These are phyloP conservation scores for Beauveria varroae DNA, from an alignment of 2,329 filamentous ascomycete species.

Conservation along the genomic window DNA sequence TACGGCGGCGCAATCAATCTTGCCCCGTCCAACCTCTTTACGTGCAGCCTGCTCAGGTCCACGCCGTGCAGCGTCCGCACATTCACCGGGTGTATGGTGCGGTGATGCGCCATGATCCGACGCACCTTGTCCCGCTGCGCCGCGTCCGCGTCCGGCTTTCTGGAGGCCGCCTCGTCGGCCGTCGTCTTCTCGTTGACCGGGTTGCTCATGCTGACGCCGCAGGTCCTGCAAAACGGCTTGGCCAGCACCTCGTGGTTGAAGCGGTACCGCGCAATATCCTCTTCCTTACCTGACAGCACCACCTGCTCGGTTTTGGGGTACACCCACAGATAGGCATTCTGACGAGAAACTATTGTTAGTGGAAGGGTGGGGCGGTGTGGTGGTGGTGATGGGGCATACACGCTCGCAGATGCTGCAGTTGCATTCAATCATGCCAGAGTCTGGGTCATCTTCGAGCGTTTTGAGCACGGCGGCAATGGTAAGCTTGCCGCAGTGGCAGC, in stretches of 20 bases:
- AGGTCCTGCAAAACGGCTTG: constrained; percentile 43
- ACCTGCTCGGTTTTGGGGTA: constrained; percentile 34
- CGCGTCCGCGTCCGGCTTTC: constrained; percentile 25
- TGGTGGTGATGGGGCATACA: constrained; percentile 20
- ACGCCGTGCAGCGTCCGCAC: constrained; percentile 31
- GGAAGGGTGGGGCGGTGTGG: no score
- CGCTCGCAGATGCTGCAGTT: constrained; percentile 44
- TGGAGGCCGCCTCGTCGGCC: not conserved
- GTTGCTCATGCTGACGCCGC: constrained; percentile 37
- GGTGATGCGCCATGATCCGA: constrained; percentile 11
- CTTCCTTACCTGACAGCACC: constrained; percentile 29
- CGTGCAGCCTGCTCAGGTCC: constrained; percentile 23
- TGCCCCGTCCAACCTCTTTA: constrained; percentile 21
- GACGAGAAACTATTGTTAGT: not conserved
- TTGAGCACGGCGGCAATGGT: constrained; percentile 34
- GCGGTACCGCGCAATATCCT: constrained; percentile 31
- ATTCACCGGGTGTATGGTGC: constrained; percentile 27
- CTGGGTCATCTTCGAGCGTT: constrained; percentile 31
- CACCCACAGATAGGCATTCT: constrained; percentile 38
- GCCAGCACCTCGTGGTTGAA: constrained; percentile 24
- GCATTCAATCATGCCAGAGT: constrained; percentile 31
- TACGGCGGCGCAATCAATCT: constrained; percentile 25
- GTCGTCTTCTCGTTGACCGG: constrained; percentile 19
- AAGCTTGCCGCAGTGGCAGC: constrained; percentile 47
- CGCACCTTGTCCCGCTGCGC: constrained; percentile 22